phyloP scores from a whole-genome alignment of 345 rosid genomes.

The Nephelium lappaceum region DNA sequence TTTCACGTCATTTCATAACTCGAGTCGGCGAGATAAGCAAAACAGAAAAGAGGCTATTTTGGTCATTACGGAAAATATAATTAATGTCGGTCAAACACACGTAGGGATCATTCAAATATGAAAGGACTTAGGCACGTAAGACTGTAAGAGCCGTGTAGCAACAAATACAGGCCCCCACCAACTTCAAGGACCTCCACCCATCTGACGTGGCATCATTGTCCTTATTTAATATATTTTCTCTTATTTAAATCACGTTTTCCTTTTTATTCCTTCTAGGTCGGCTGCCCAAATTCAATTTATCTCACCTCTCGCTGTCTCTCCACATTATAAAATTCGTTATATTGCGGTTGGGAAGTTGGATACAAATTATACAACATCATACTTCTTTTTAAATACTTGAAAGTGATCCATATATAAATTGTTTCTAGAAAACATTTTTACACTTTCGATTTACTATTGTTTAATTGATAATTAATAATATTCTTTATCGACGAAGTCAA shows the following conservation, averaged over 20 bases:
- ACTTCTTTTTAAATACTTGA: too few relatives aligned
- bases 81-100: conserved; percentile 17
- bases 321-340: too few relatives aligned
- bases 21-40: not conserved
- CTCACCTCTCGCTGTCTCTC: not conserved
- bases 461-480: too few relatives aligned
- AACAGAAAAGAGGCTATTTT: not conserved
- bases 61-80: not conserved
- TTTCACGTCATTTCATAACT: too few relatives aligned
- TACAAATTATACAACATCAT: too few relatives aligned
- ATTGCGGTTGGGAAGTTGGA: too few relatives aligned
- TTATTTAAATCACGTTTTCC: conserved; percentile 19
- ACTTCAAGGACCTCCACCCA: not conserved
- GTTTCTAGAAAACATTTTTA: not conserved
- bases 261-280: not conserved
- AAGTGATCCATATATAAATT: too few relatives aligned
- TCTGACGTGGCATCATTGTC: conserved; percentile 25
- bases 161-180: not conserved
- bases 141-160: conserved; percentile 19
- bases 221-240: not conserved
- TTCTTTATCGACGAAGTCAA: not conserved
- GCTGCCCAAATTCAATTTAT: conserved; percentile 5
- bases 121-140: conserved; percentile 1
- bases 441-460: too few relatives aligned
- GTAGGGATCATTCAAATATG: not conserved